Evolutionary conservation across 1,284 basidiomycete genomes (phyloP).

Genomic region (Kwoniella shivajii): DNA sequence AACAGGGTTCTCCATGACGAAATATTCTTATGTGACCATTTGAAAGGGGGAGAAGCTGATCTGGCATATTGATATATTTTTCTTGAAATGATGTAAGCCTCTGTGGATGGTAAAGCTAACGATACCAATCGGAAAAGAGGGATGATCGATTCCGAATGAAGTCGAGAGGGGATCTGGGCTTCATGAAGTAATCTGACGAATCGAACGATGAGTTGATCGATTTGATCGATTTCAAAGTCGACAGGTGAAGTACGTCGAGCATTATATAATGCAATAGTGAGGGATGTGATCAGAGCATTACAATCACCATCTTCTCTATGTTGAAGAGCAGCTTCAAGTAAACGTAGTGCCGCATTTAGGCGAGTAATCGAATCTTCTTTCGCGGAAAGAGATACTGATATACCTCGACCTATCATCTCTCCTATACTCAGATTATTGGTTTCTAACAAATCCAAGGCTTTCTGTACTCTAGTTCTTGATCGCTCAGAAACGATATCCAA

Average conservation of each 20-base stretch:
- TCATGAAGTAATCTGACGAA: constrained; percentile 10
- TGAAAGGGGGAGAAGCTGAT: constrained; percentile 13
- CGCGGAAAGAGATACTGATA: background rate
- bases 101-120: constrained; percentile 3
- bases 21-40: constrained; percentile 17
- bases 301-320: constrained; percentile 9
- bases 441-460: constrained; percentile 12
- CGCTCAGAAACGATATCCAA: background rate
- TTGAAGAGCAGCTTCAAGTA: constrained; percentile 16
- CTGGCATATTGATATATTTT: constrained; percentile 27
- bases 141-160: constrained; percentile 12
- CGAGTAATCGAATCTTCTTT: background rate
- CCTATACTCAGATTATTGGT: background rate
- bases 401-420: constrained; percentile 7
- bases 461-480: constrained; percentile 12
- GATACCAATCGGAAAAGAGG: constrained; percentile 18
- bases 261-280: constrained; percentile 7
- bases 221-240: background rate
- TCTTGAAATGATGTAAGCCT: constrained; percentile 25
- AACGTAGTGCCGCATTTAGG: constrained; percentile 12
- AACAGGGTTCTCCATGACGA: constrained; percentile 32
- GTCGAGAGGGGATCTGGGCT: constrained; percentile 2
- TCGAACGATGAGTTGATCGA: constrained; percentile 15
- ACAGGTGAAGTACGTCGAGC: background rate
- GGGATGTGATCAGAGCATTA: background rate